Conservation (phyloP, 768 basidiomycete species). For the Termitomyces sp. region DNA sequence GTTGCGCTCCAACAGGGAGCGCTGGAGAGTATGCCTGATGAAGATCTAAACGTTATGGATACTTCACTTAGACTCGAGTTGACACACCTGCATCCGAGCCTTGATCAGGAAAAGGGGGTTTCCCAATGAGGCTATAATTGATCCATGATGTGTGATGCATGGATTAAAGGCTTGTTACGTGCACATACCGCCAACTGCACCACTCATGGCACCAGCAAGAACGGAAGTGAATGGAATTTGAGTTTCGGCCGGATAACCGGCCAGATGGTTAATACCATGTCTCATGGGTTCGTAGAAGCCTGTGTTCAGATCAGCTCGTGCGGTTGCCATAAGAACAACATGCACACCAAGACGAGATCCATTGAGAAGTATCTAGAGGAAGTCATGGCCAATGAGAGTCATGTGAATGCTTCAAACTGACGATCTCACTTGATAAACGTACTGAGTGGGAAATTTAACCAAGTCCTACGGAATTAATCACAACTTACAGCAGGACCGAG, state of each 20-base stretch:
- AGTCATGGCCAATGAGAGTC: conserved; percentile 6
- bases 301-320: conserved; percentile 19
- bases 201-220: conserved; percentile 83
- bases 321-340: conserved; percentile 2
- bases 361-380: conserved; percentile 78
- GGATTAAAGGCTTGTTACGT: background rate
- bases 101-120: conserved; percentile 95
- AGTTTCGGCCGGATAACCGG: conserved; percentile 59
- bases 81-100: conserved; percentile 87
- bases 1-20: conserved; percentile 92
- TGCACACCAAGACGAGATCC: conserved; percentile 78
- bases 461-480: background rate
- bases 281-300: conserved; percentile 97
- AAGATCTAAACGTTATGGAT: background rate
- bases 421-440: conserved; percentile 78
- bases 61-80: background rate
- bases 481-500: conserved; percentile 77
- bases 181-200: conserved; percentile 77
- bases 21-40: conserved; percentile 87
- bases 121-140: conserved; percentile 57
- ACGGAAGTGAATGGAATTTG: conserved; percentile 76
- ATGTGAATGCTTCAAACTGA: conserved; percentile 2
- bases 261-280: conserved; percentile 54
- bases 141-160: conserved; percentile 1
- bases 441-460: conserved; percentile 43